phyloP scores from a whole-genome alignment of 2,329 filamentous ascomycete genomes.

The Sarocladiaceae sp. region DNA sequence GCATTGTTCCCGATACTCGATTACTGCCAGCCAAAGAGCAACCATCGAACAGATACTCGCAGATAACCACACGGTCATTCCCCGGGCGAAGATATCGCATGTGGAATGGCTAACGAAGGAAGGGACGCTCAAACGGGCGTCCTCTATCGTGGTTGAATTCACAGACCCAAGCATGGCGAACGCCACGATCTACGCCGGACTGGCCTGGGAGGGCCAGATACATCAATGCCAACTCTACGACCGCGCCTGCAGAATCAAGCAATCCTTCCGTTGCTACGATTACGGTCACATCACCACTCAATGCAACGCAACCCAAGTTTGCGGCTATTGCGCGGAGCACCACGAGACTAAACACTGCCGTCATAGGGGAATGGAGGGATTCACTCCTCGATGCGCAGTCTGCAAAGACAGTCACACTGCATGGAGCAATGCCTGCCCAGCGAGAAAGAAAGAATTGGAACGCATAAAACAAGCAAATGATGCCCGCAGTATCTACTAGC shows the following conservation, averaged over 20 bases:
- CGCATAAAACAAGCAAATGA: constrained; percentile 17
- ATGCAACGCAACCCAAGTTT: constrained; percentile 16
- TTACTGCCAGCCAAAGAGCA: no score
- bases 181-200: constrained; percentile 20
- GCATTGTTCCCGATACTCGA: no score
- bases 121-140: constrained; percentile 15
- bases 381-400: constrained; percentile 17
- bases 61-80: constrained; percentile 21
- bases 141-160: constrained; percentile 19
- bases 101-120: constrained; percentile 20
- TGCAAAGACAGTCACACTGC: constrained; percentile 19
- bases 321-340: constrained; percentile 18
- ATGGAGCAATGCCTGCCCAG: constrained; percentile 20
- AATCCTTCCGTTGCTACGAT: constrained; percentile 19
- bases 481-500: constrained; percentile 15
- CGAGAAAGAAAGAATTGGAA: constrained; percentile 17
- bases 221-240: constrained; percentile 20
- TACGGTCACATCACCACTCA: constrained; percentile 15
- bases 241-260: constrained; percentile 19
- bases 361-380: constrained; percentile 16
- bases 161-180: no score
- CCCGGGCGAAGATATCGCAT: constrained; percentile 17
- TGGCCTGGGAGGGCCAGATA: constrained; percentile 17
- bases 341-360: constrained; percentile 18
- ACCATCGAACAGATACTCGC: constrained; percentile 19